Conservation (phyloP, 2,329 filamentous ascomycete genomes). For the Fusarium camptoceras region DNA sequence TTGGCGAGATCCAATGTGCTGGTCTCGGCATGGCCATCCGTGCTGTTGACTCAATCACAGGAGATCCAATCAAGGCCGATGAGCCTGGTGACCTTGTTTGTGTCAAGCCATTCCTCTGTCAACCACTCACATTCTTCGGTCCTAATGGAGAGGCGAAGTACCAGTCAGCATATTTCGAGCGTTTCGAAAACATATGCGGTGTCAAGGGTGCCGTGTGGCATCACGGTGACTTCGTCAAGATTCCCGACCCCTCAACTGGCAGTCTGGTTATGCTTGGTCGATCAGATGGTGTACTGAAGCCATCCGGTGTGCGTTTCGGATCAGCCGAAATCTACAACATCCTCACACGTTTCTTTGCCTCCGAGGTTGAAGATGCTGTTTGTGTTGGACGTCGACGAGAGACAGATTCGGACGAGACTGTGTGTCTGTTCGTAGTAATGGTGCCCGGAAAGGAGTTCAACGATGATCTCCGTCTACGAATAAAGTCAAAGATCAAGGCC, state of each 20-base stretch:
- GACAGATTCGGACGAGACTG: constrained; percentile 83
- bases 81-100: constrained; percentile 91
- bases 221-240: constrained; percentile 89
- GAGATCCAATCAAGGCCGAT: constrained; percentile 66
- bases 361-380: constrained; percentile 84
- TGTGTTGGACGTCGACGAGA: constrained; percentile 83
- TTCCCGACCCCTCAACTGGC: constrained; percentile 74
- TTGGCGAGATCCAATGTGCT: constrained; percentile 81
- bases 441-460: constrained; percentile 66
- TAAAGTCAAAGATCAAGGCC: constrained; percentile 76
- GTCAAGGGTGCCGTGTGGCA: constrained; percentile 75
- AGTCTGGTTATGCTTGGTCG: constrained; percentile 91
- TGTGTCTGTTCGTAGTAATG: constrained; percentile 90
- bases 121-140: constrained; percentile 92
- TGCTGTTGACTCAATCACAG: constrained; percentile 69
- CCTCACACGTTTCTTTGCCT: constrained; percentile 83
- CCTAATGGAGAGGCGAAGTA: constrained; percentile 75
- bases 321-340: constrained; percentile 97
- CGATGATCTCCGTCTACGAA: constrained; percentile 68
- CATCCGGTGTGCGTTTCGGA: constrained; percentile 89
- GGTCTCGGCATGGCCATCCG: constrained; percentile 83
- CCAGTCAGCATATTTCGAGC: constrained; percentile 85
- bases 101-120: constrained; percentile 85
- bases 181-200: constrained; percentile 68
- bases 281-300: constrained; percentile 93